These are phyloP conservation scores for Phytomonas francai DNA, from an alignment of 208 protist genomes.

Conservation along the genomic window DNA sequence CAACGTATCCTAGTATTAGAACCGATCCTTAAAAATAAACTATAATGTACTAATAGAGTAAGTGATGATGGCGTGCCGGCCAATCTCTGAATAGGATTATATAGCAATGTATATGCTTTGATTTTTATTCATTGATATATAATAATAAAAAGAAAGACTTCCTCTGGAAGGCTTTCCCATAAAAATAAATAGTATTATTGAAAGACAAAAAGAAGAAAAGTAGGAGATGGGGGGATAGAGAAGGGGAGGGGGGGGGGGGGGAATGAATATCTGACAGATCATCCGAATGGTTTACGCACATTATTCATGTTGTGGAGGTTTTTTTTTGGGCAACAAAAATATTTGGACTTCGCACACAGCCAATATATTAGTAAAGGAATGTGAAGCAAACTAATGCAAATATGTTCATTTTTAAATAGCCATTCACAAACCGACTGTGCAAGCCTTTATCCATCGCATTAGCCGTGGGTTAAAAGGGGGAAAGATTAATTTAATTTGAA, in stretches of 20 bases:
- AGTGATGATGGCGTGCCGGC: not conserved
- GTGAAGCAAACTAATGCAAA: not conserved
- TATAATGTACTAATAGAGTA: not conserved
- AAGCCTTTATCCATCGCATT: not conserved
- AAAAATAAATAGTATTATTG: not conserved
- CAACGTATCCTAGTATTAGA: not conserved
- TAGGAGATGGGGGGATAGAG: too few species aligned
- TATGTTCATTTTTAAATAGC: not conserved
- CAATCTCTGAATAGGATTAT: not conserved
- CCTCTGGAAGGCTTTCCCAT: not conserved
- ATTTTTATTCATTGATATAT: not conserved
- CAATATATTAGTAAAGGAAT: not conserved
- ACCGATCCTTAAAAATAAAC: not conserved
- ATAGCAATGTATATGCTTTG: not conserved
- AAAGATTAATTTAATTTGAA: not conserved
- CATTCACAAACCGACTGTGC: not conserved
- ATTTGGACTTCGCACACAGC: not conserved
- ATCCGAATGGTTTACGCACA: not conserved
- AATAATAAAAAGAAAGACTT: not conserved
- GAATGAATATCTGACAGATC: not conserved
- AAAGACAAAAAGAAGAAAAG: not conserved
- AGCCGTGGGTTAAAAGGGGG: not conserved
- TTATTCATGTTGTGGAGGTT: not conserved
- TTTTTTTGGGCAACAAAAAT: not conserved
- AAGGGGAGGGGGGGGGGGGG: not conserved